Evolutionary conservation across 805 yeast genomes (phyloP).

Genomic region (Teunomyces stri): DNA sequence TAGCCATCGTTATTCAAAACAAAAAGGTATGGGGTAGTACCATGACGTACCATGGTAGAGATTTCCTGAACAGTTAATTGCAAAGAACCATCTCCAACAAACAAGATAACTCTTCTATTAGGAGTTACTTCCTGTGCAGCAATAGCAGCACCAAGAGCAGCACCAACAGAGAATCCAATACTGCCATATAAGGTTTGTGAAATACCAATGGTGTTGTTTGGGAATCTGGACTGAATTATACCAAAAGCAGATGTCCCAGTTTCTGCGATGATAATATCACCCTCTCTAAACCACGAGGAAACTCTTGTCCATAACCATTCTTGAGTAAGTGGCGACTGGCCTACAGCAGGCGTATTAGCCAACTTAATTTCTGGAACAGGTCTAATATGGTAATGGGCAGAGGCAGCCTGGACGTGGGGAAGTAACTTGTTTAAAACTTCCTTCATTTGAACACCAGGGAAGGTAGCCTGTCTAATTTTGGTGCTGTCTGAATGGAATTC

Average conservation of each 20-base stretch:
- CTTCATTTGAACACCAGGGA: conserved; percentile 73
- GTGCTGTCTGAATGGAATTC: conserved; percentile 79
- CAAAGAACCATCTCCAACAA: conserved; percentile 75
- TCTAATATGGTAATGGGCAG: conserved; percentile 33
- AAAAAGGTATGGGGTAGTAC: conserved; percentile 64
- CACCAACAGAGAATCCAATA: conserved; percentile 69
- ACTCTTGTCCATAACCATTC: conserved; percentile 69
- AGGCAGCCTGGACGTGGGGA: conserved; percentile 34
- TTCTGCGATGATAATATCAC: conserved; percentile 67
- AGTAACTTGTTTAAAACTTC: conserved; percentile 35
- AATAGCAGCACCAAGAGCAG: conserved; percentile 64
- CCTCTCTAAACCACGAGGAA: conserved; percentile 60
- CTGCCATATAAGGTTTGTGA: conserved; percentile 79
- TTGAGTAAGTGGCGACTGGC: conserved; percentile 42
- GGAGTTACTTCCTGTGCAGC: conserved; percentile 66
- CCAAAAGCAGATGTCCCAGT: conserved; percentile 79
- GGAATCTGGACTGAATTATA: conserved; percentile 64
- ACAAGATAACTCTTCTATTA: conserved; percentile 59
- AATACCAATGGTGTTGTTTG: conserved; percentile 59
- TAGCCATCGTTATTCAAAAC: conserved; percentile 72
- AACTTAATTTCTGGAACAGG: conserved; percentile 55
- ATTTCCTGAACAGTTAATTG: conserved; percentile 75
- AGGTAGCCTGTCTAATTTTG: conserved; percentile 66
- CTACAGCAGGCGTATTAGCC: conserved; percentile 43
- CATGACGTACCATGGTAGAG: conserved; percentile 67